Evolutionary conservation across 352 stramenopile species (phyloP), one percentile per base, ranked within the genome.

Genomic region (Pythium sukuiense): DNA sequence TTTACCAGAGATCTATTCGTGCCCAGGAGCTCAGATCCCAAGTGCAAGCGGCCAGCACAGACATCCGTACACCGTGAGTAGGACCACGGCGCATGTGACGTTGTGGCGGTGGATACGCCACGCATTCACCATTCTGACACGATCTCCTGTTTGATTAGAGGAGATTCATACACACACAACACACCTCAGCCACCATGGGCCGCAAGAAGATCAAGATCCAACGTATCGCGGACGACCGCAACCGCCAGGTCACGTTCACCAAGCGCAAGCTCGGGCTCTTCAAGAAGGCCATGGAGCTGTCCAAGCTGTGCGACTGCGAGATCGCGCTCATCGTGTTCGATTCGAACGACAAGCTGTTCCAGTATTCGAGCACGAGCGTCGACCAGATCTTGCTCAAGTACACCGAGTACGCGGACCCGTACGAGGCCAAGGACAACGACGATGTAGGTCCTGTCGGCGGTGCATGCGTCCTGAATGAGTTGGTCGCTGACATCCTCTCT

Each of bases 131-230:
- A 24, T 49, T 49, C 41, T 49, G 41, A 49, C 41, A 8, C 13
- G 4, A 18, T 18, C 14, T 27, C 41, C 6, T 49, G n/a, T 49
- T 7, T 26, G 18, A 26, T 20, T 63, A 30, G 26, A 41, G n/a
- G 24, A 35, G 49, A 55, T 55, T 26, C 49, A n/a, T n/a, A n/a
- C n/a, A n/a, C n/a, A n/a, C n/a, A n/a, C n/a, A n/a, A n/a, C n/a
- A n/a, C n/a, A n/a, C n/a, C n/a, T n/a, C n/a, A n/a, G n/a, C n/a
- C n/a, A n/a, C n/a, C n/a, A n/a, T 92, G 85, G 85, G 85, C 71
- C 83, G 85, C 71, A 94, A 94, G 80, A 94, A 94, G 76, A 94
- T 94, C 66, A 88, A 94, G 75, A 94, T 94, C 67, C 85, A 92
- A 67, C 82, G 85, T 63, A 94, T 94, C 64, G 85, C 90, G 43